Evolutionary conservation across 2,329 filamentous ascomycete species (phyloP).

Genomic region (Thelonectria discophora): DNA sequence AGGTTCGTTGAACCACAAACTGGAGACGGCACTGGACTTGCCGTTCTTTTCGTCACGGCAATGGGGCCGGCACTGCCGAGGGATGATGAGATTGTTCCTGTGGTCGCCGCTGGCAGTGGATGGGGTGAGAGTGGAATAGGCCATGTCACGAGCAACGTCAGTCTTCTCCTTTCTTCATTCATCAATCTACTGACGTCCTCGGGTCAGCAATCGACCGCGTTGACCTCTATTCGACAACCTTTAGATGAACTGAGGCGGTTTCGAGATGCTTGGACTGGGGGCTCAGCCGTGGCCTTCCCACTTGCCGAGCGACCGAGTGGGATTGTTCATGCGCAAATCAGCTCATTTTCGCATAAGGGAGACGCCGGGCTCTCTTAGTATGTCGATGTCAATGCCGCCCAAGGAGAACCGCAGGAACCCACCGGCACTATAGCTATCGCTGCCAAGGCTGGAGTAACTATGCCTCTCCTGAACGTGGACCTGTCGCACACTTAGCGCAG

Average conservation of each 20-base stretch:
- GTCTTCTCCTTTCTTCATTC: not conserved
- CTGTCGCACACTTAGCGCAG: too few species aligned
- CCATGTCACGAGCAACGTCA: conserved; percentile 58
- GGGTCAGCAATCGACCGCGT: too few species aligned
- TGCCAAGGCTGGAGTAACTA: too few species aligned
- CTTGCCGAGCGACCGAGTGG: too few species aligned
- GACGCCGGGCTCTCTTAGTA: not conserved
- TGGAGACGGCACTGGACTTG: conserved; percentile 68
- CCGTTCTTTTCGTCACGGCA: conserved; percentile 60
- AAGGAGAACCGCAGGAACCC: too few species aligned
- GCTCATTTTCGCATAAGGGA: not conserved
- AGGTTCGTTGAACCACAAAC: conserved; percentile 44
- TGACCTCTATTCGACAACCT: too few species aligned
- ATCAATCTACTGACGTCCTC: conserved; percentile 38
- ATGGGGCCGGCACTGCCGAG: conserved; percentile 38
- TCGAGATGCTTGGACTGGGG: too few species aligned
- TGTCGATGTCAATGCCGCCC: too few species aligned
- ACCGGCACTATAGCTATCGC: too few species aligned
- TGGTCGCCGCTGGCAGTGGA: conserved; percentile 53
- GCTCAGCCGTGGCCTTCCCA: too few species aligned
- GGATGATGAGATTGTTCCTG: conserved; percentile 53
- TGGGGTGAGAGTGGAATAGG: conserved; percentile 67
- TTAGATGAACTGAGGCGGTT: too few species aligned
- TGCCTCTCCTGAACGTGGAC: too few species aligned
- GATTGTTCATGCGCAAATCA: conserved; percentile 1